Percentiles rank a stretch among this genome's conserved stretches.
Conservation (phyloP, 2,329 filamentous ascomycete species). For the Leptographium wingfieldii region DNA sequence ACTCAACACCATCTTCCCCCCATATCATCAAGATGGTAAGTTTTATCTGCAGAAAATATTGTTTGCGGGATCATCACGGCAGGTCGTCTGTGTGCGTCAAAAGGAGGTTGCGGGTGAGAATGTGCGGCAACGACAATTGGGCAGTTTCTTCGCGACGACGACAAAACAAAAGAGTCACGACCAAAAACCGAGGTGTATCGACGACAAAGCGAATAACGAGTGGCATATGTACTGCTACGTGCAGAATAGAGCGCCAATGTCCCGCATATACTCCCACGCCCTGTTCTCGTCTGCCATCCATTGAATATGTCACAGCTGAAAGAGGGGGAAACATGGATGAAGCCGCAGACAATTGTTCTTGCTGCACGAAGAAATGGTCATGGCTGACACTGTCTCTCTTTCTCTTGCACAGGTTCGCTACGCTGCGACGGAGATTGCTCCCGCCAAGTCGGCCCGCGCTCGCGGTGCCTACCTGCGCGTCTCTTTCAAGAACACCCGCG, state of each 20-base stretch:
- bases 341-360: too few species aligned
- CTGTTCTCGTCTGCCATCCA: too few species aligned
- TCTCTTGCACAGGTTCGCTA: constrained; percentile 64
- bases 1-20: constrained; percentile 8
- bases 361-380: too few species aligned
- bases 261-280: too few species aligned
- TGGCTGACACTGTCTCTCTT: too few species aligned
- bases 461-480: constrained; percentile 98
- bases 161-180: too few species aligned
- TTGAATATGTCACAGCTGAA: background rate
- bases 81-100: too few species aligned
- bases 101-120: background rate
- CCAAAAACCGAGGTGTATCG: background rate
- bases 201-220: background rate
- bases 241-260: background rate
- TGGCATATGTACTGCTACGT: too few species aligned
- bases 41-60: background rate
- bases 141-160: too few species aligned
- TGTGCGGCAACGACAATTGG: background rate
- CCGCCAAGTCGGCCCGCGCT: constrained; percentile 90
- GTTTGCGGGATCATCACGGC: background rate
- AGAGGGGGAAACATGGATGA: background rate
- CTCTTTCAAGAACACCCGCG: constrained; percentile 99
- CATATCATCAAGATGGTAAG: constrained; percentile 14
- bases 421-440: constrained; percentile 78